phyloP scores from a whole-genome alignment of 75 land plant species.

The Cryptomeria japonica region DNA sequence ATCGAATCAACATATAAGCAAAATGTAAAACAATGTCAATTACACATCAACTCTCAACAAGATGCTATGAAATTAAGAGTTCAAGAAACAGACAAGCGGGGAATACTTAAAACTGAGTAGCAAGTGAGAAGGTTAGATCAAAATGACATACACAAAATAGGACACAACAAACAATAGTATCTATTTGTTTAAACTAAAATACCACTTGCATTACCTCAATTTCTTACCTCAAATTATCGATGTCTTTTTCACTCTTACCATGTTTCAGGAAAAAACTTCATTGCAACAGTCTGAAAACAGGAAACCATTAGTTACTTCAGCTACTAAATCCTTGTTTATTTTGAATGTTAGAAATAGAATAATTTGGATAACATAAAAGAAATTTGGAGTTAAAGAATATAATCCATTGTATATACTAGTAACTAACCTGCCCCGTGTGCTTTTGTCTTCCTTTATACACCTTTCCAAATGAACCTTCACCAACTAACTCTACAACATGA shows the following conservation, averaged over 20 bases:
- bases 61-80: background rate
- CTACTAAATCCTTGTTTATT: conserved; percentile 7
- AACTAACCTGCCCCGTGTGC: conserved; percentile 89
- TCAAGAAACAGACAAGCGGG: background rate
- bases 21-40: background rate
- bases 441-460: conserved; percentile 97
- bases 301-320: background rate
- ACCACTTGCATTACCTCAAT: conserved; percentile 67
- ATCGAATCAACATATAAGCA: background rate
- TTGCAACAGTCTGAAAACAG: conserved; percentile 84
- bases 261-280: conserved; percentile 97
- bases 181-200: background rate
- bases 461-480: conserved; percentile 98
- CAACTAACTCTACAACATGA: conserved; percentile 94
- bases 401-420: background rate
- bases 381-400: background rate
- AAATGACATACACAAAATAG: background rate
- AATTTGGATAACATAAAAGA: background rate
- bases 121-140: background rate
- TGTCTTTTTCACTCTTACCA: conserved; percentile 98
- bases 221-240: conserved; percentile 90
- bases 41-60: background rate
- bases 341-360: background rate
- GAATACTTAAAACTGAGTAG: background rate
- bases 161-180: background rate